phyloP scores from a whole-genome alignment of 2,329 filamentous ascomycete species.

The Fusarium mundagurra region DNA sequence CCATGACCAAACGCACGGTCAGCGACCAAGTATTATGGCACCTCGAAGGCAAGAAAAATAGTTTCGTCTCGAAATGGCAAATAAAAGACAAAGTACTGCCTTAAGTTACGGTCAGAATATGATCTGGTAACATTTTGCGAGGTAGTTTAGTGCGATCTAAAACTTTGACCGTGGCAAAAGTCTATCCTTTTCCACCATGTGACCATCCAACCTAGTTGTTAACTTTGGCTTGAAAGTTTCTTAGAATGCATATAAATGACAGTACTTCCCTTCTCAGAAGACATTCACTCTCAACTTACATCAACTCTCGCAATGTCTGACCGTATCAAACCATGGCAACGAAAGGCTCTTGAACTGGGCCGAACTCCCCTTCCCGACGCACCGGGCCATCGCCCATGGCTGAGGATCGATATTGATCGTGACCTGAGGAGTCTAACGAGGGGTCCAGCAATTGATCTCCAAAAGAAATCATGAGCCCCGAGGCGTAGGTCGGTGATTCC shows the following conservation, averaged over 20 bases:
- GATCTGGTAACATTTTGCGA: not conserved
- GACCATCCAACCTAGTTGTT: not conserved
- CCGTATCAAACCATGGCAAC: not conserved
- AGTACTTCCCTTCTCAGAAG: accelerated
- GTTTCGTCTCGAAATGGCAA: accelerated
- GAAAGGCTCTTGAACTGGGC: not conserved
- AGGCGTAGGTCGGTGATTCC: not conserved
- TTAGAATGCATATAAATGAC: not conserved
- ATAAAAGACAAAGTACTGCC: not conserved
- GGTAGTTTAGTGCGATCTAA: no score
- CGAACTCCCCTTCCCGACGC: not conserved
- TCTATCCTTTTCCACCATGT: not conserved
- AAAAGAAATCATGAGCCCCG: no score
- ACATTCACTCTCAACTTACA: no score
- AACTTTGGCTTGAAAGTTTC: not conserved
- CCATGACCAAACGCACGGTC: no score
- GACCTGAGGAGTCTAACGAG: not conserved
- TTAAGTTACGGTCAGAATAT: not conserved
- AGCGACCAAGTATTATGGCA: not conserved
- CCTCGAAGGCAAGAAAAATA: accelerated
- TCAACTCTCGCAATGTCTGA: not conserved
- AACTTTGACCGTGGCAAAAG: not conserved
- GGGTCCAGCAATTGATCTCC: not conserved
- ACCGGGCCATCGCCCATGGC: not conserved
- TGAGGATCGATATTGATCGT: not conserved